Evolutionary conservation across 805 yeast species (phyloP).

Genomic region (Ascoidea rubescens): DNA sequence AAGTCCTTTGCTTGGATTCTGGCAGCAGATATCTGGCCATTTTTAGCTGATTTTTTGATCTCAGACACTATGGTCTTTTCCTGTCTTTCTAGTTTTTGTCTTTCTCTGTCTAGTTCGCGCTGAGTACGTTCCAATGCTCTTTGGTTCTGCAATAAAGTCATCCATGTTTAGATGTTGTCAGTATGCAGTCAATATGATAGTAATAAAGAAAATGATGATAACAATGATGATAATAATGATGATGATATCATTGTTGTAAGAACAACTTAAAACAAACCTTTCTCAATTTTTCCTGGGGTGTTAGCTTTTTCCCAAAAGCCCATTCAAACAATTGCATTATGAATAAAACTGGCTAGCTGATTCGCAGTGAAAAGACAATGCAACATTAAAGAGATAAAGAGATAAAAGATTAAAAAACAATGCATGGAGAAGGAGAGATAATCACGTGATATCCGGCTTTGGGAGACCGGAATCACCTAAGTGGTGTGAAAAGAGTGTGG

Average conservation of each 20-base stretch:
- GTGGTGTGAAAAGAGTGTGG: no score
- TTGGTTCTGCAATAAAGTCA: constrained; percentile 44
- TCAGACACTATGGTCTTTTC: constrained; percentile 80
- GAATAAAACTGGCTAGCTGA: no score
- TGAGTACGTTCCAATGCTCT: constrained; percentile 90
- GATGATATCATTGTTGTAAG: no score
- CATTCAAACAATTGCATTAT: constrained; percentile 67
- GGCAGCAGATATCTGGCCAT: constrained; percentile 77
- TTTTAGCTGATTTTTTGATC: constrained; percentile 83
- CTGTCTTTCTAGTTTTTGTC: constrained; percentile 73
- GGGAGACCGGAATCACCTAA: no score
- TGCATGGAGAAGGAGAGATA: no score
- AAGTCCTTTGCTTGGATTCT: constrained; percentile 93
- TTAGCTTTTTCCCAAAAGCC: constrained; percentile 87
- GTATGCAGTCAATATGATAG: constrained; percentile 1
- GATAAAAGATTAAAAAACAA: no score
- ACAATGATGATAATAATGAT: background rate
- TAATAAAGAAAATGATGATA: background rate
- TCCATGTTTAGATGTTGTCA: background rate
- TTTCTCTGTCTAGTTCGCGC: constrained; percentile 83
- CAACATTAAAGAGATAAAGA: no score
- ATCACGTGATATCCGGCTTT: no score
- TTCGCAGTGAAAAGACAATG: no score
- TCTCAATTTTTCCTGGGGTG: constrained; percentile 91
- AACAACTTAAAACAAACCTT: constrained; percentile 25